Percentiles rank a stretch among this genome's conserved stretches.
These are phyloP conservation scores for Acanthochlamys bracteata DNA, from an alignment of 106 monocot genomes.

Conservation along the genomic window DNA sequence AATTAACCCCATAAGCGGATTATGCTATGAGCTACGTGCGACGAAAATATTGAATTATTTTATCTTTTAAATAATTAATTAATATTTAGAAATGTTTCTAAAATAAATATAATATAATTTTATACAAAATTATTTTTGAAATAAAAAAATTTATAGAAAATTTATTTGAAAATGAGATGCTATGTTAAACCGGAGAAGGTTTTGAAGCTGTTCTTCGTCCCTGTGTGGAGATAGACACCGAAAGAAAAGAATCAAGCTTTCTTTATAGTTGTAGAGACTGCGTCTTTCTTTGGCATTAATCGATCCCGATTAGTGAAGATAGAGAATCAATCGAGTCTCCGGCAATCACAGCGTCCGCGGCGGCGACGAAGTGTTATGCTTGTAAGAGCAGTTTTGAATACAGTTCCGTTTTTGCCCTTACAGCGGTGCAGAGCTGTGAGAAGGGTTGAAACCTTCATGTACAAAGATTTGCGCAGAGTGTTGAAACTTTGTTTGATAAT, in stretches of 20 bases:
- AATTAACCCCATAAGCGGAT: no score
- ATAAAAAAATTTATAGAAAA: no score
- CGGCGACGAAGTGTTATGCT: conserved; percentile 21
- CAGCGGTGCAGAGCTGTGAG: conserved; percentile 52
- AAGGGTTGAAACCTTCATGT: no score
- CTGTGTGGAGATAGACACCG: conserved; percentile 49
- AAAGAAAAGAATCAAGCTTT: conserved; percentile 30
- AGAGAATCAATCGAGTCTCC: neutral
- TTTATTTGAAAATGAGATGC: no score
- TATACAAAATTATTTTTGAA: no score
- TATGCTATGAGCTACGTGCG: no score
- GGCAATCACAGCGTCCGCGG: neutral
- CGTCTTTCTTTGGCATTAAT: conserved; percentile 34
- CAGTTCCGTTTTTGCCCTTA: conserved; percentile 69
- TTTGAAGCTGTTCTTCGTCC: conserved; percentile 73
- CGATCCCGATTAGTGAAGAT: conserved; percentile 10
- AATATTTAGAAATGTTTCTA: no score
- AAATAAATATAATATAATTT: no score
- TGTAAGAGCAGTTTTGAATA: conserved; percentile 34
- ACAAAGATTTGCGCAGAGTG: no score
- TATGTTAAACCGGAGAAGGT: conserved; percentile 72
- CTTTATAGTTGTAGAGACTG: conserved; percentile 31
- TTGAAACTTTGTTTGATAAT: no score
- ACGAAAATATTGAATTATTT: no score
- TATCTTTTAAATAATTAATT: no score